Evolutionary conservation across 148 eudicot species (phyloP).

Genomic region (Talinum fruticosum): DNA sequence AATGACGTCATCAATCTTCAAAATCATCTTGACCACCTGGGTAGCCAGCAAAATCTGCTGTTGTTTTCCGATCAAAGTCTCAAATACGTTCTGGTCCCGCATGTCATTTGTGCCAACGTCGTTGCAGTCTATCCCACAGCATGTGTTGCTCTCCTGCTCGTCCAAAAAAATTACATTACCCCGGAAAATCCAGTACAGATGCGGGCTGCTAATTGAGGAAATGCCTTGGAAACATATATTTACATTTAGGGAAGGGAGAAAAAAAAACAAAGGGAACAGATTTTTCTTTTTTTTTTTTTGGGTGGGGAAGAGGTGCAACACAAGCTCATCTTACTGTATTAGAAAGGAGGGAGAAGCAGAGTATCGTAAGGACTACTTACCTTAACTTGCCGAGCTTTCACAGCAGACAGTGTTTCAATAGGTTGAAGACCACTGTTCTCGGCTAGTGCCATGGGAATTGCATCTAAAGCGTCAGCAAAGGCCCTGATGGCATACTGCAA

Average conservation of each 20-base stretch:
- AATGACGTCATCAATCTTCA: constrained; percentile 94
- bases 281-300: too few species aligned
- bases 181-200: too few species aligned
- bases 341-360: neutral
- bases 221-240: neutral
- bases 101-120: constrained; percentile 86
- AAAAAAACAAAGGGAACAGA: too few species aligned
- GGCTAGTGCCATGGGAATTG: constrained; percentile 94
- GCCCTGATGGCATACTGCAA: constrained; percentile 93
- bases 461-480: constrained; percentile 94
- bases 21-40: constrained; percentile 96
- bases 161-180: neutral
- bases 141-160: constrained; percentile 46
- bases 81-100: constrained; percentile 92
- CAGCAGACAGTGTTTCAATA: constrained; percentile 90
- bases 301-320: too few species aligned
- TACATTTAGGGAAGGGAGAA: neutral
- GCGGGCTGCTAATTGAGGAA: too few species aligned
- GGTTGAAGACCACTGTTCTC: constrained; percentile 98
- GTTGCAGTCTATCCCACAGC: constrained; percentile 92
- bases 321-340: neutral
- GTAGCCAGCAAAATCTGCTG: constrained; percentile 91
- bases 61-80: constrained; percentile 90
- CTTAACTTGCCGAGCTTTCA: constrained; percentile 92
- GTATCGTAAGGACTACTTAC: constrained; percentile 28